These are phyloP conservation scores for Aspergillus funiculosus DNA, from an alignment of 495 filamentous ascomycete genomes.

Conservation along the genomic window DNA sequence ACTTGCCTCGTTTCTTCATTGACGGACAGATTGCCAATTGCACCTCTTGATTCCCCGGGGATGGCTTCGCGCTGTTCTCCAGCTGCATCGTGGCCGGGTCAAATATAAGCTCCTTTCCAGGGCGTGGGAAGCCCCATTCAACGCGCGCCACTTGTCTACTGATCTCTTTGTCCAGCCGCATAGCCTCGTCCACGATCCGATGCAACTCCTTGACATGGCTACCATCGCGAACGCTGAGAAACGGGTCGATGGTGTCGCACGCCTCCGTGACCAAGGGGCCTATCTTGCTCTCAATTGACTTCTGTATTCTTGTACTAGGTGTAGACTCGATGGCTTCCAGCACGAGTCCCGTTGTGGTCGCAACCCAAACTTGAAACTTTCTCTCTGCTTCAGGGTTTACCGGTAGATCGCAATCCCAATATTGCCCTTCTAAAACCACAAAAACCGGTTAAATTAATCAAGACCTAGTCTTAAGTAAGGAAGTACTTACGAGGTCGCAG, in stretches of 20 bases:
- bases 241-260: not conserved
- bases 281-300: not conserved
- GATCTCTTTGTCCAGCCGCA: conserved; percentile 2
- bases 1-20: conserved; percentile 8
- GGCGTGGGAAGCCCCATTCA: conserved; percentile 3
- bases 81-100: not conserved
- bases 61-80: not conserved
- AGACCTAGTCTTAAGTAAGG: not conserved
- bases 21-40: not conserved
- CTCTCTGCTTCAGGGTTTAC: conserved; percentile 1
- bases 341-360: not conserved
- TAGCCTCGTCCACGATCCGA: not conserved
- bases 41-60: not conserved
- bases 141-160: conserved; percentile 1
- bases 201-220: not conserved
- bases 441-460: not conserved
- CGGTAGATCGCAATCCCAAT: not conserved
- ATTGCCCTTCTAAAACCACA: not conserved
- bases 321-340: not conserved
- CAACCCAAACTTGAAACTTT: conserved; percentile 2
- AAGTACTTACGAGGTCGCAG: conserved; percentile 1
- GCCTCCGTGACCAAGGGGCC: not conserved
- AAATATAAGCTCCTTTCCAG: not conserved
- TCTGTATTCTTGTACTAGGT: not conserved
- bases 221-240: not conserved